Evolutionary conservation across 768 basidiomycete species (phyloP), one percentile per base, ranked within the genome.

Genomic region (Trametes meyenii): DNA sequence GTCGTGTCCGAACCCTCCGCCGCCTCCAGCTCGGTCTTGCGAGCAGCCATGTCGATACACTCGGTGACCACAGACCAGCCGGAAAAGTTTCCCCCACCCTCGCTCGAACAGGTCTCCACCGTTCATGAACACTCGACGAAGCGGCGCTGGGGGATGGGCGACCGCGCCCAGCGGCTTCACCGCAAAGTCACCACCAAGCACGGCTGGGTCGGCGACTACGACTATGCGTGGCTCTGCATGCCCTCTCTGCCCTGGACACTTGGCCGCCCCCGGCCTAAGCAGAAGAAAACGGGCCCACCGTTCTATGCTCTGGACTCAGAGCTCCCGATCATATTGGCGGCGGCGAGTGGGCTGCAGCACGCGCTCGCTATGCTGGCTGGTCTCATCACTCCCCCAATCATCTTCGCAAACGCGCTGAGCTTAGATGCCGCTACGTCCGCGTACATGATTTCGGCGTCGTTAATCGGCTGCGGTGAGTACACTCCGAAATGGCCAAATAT

Each of bases 181-280:
- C 68, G 57, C 42, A 83, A 81, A 69, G 33, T 82, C 48, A 80
- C 81, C 5, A 81, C 82, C 2, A 76, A 73, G 63, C 75, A 87
- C 45, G 90, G 91, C 8, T 94, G 92, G 92, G 59, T 93, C n/a
- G 92, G 92, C 0, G 87, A 88, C 70, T 94, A 92, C 69, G 84
- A 93, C 75, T 93, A 90, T 68, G 80, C 75, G 8, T 78, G 83
- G 82, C 80, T 92, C 56, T 92, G 90, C 70, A 81, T 78, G 19
- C 90, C 92, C 2, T 73, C 77, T 0, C 76, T 91, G 0, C 92
- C 92, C 0, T 90, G 83, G 68, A 21, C 67, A 6, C 71, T 72
- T 17, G 71, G 70, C 23, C 58, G 64, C 6, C 53, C 60, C 19
- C 73, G 76, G 17, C 69, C 58, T 33, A 72, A 71, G 43, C 61